Evolutionary conservation across 169 alveolate species (phyloP).

Genomic region (Babesia caballi): DNA sequence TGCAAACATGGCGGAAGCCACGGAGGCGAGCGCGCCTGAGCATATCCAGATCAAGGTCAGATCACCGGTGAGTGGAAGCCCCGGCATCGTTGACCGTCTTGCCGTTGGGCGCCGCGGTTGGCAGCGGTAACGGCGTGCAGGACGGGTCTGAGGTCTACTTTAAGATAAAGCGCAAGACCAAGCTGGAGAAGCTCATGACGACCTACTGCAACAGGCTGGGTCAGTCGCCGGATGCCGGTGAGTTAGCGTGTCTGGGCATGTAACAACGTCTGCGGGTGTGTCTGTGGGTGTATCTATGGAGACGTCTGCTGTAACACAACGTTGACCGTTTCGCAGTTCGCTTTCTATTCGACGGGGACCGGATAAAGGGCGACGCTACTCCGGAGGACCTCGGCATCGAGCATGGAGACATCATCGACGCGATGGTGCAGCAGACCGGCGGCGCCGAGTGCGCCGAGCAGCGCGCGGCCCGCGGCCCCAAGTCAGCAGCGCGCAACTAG

Average conservation of each 20-base stretch:
- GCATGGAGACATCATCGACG: constrained; percentile 96
- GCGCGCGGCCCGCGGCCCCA: not conserved
- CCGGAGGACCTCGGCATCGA: constrained; percentile 93
- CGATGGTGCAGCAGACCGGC: constrained; percentile 98
- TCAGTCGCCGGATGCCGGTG: constrained; percentile 83
- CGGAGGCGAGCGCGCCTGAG: constrained; percentile 35
- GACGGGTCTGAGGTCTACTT: constrained; percentile 96
- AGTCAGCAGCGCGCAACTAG: too few relatives aligned
- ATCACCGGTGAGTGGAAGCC: constrained; percentile 72
- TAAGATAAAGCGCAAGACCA: constrained; percentile 91
- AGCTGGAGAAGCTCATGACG: constrained; percentile 95
- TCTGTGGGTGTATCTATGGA: not conserved
- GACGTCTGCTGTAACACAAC: not conserved
- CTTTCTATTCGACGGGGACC: constrained; percentile 96
- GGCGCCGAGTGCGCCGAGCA: constrained; percentile 67
- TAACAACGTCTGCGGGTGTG: not conserved
- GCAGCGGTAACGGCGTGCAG: constrained; percentile 54
- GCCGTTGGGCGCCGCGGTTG: not conserved
- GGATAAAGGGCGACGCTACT: constrained; percentile 91
- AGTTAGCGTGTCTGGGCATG: too few relatives aligned
- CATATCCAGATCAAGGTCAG: constrained; percentile 79
- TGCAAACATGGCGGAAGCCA: not conserved
- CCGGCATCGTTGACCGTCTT: not conserved
- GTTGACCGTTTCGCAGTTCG: constrained; percentile 82
- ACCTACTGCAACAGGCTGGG: constrained; percentile 95